Percentiles rank a stretch among this genome's conserved stretches.
These are phyloP conservation scores for Paratrimastix pyriformis DNA, from an alignment of 78 protist genomes.

Conservation along the genomic window DNA sequence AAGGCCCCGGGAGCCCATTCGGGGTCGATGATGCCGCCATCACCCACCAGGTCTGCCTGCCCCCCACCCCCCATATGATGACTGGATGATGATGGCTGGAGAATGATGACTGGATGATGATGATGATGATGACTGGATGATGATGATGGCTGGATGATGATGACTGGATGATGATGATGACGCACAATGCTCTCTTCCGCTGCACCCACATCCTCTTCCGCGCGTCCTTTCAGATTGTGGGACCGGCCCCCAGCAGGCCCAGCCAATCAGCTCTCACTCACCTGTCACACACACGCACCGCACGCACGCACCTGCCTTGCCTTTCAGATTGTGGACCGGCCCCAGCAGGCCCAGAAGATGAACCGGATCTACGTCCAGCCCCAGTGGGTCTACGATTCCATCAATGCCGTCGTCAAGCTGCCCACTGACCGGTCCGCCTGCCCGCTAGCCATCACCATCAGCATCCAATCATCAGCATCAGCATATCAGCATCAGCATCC, in stretches of 20 bases:
- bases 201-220: not conserved
- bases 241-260: too few species aligned
- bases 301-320: too few species aligned
- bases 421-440: not conserved
- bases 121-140: too few species aligned
- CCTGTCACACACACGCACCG: too few species aligned
- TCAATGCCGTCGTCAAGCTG: slow-evolving; percentile 46
- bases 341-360: not conserved
- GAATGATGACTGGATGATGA: too few species aligned
- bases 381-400: slow-evolving; percentile 88
- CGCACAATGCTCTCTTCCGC: not conserved
- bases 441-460: not conserved
- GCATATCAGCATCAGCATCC: too few species aligned
- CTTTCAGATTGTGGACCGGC: slow-evolving; percentile 22
- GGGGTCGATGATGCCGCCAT: not conserved
- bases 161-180: too few species aligned
- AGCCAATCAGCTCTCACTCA: too few species aligned
- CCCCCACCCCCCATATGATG: not conserved
- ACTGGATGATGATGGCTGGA: too few species aligned
- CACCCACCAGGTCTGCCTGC: slow-evolving; percentile 14
- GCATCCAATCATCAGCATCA: not conserved
- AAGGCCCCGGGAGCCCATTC: slow-evolving; percentile 3
- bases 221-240: too few species aligned
- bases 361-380: slow-evolving; percentile 63
- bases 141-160: too few species aligned